These are phyloP conservation scores for Biscogniauxia marginata DNA, from an alignment of 2,329 filamentous ascomycete species.

Conservation along the genomic window DNA sequence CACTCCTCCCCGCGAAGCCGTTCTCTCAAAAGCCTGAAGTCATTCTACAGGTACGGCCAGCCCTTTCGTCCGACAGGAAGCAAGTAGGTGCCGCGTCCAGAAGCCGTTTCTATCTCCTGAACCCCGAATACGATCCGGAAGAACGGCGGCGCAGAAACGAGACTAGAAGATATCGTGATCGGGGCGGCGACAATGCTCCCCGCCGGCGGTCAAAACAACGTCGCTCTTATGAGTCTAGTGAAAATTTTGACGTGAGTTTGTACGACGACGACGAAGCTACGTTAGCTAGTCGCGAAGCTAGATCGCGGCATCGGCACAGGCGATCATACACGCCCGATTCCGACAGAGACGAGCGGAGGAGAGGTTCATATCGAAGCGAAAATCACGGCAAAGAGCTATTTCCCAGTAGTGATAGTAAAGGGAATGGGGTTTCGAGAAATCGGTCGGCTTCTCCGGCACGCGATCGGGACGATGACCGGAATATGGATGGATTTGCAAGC, in stretches of 20 bases:
- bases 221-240: conserved; percentile 49
- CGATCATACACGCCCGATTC: conserved; percentile 37
- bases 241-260: conserved; percentile 70
- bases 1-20: conserved; percentile 68
- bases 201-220: conserved; percentile 34
- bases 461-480: conserved; percentile 41
- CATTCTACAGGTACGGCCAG: conserved; percentile 69
- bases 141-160: conserved; percentile 63
- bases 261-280: conserved; percentile 68
- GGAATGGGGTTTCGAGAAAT: conserved; percentile 36
- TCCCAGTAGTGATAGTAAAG: conserved; percentile 37
- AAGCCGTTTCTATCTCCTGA: conserved; percentile 88
- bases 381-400: conserved; percentile 66
- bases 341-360: conserved; percentile 17
- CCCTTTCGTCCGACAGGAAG: conserved; percentile 77
- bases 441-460: conserved; percentile 54
- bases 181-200: conserved; percentile 39
- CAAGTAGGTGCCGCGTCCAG: conserved; percentile 71
- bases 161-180: conserved; percentile 60
- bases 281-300: conserved; percentile 33
- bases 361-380: conserved; percentile 30
- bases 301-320: conserved; percentile 24
- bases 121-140: conserved; percentile 83
- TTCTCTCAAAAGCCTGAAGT: conserved; percentile 67
- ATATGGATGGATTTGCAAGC: conserved; percentile 35